Conservation (phyloP, 352 stramenopile genomes). For the Pythium utonaiense region DNA sequence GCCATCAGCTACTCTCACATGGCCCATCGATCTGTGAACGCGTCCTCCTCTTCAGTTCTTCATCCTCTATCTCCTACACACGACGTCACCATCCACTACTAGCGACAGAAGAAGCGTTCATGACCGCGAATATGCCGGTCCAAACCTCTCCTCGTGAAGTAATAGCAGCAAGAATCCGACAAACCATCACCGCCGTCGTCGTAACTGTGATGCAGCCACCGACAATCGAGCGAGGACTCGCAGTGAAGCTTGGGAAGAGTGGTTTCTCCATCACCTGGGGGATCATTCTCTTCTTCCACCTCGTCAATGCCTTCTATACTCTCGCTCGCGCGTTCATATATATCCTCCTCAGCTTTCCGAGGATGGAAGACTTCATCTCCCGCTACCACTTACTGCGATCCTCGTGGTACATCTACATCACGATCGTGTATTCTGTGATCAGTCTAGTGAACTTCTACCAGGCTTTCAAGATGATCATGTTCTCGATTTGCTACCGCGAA, state of each 20-base stretch:
- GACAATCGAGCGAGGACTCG: not conserved
- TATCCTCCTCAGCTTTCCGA: conserved; percentile 1
- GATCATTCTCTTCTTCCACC: conserved; percentile 23
- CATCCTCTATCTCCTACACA: too few species aligned
- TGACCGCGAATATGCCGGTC: not conserved
- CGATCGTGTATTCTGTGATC: conserved; percentile 9
- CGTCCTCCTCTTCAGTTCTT: too few species aligned
- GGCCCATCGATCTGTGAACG: too few species aligned
- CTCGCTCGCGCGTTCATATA: conserved; percentile 17
- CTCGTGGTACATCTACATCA: conserved; percentile 7
- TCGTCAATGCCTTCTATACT: conserved; percentile 23
- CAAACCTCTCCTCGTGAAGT: not conserved
- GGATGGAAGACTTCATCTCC: conserved; percentile 20
- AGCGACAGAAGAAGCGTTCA: too few species aligned
- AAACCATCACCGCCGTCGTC: not conserved
- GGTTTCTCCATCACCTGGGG: conserved; percentile 8
- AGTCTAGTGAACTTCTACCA: conserved; percentile 19
- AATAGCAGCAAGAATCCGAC: not conserved
- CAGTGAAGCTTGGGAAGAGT: conserved; percentile 2
- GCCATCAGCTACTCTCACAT: too few species aligned
- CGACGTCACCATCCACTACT: too few species aligned
- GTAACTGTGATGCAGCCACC: not conserved
- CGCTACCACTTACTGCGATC: conserved; percentile 17
- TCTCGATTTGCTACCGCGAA: conserved; percentile 4
- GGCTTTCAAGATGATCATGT: conserved; percentile 12